Evolutionary conservation across 208 protist species (phyloP), one percentile per base, ranked within the genome.

Genomic region (Leishmania arabica): DNA sequence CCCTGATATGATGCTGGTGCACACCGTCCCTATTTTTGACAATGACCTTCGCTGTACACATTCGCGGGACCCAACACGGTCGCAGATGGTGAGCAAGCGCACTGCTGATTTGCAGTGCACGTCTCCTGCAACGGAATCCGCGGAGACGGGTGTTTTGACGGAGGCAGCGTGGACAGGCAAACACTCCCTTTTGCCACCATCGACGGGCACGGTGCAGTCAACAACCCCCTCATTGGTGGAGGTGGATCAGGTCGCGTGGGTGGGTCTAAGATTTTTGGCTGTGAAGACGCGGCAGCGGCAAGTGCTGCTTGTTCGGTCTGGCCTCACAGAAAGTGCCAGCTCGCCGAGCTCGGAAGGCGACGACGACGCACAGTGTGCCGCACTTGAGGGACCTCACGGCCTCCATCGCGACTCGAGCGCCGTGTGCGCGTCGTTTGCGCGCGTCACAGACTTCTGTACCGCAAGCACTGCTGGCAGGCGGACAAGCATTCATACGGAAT

Each of bases 1-100:
- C 40, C 82, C 82, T 9, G 82, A 85, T n/a, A 81, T 85, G 82
- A 85, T 85, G 82, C 64, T 75, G 49, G 24, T 85, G 31, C 77
- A 82, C n/a, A 79, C 82, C 11, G 54, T 82, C 1, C 19, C 54
- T 51, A 17, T 85, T 31, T 62, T 11, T 21, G 17, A 34, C 3
- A 31, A 60, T 37, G 82, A 81, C 45, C 7, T 85, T 34, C n/a
- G 72, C 21, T n/a, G 51, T 37, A 40, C 53, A 76, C 34, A 3
- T 40, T 49, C 34, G 72, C 72, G 3, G 7, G 49, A 31, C 21
- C 5, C 72, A 24, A 53, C 31, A 6, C n/a, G 19, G 27, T 21
- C 8, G 56, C 56, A 45, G 19, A 51, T 62, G 69, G 45, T 9
- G 69, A 19, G 24, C 69, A 73, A 53, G 17, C 8, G 21, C 40